Conservation (phyloP, 208 protist species). For the Leishmania lainsoni region DNA sequence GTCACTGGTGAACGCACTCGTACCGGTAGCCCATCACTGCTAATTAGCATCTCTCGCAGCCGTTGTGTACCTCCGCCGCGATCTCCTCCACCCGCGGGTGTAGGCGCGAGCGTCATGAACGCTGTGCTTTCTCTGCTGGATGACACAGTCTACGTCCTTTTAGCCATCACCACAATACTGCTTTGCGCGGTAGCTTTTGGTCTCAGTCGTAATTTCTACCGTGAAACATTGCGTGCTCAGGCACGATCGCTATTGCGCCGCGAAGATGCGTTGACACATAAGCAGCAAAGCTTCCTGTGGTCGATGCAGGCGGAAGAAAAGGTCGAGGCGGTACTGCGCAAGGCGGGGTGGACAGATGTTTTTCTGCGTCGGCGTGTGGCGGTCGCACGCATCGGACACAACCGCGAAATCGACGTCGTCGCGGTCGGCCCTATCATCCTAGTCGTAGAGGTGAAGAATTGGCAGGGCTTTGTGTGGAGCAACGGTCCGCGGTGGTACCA, state of each 20-base stretch:
- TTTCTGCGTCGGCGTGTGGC: slow-evolving; percentile 81
- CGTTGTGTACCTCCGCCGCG: neutral
- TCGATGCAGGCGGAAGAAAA: slow-evolving; percentile 80
- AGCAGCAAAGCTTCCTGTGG: slow-evolving; percentile 41
- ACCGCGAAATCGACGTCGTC: slow-evolving; percentile 90
- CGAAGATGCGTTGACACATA: slow-evolving; percentile 32
- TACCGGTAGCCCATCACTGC: neutral
- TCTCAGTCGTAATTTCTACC: slow-evolving; percentile 57
- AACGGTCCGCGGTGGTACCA: slow-evolving; percentile 88
- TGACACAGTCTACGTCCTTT: slow-evolving; percentile 43
- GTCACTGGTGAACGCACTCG: neutral
- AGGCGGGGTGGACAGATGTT: slow-evolving; percentile 76
- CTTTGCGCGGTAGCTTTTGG: slow-evolving; percentile 45
- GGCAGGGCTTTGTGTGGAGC: slow-evolving; percentile 89
- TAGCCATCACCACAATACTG: slow-evolving; percentile 39
- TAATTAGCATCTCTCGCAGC: neutral
- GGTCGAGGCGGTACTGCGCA: slow-evolving; percentile 64
- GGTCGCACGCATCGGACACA: slow-evolving; percentile 76
- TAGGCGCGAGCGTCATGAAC: slow-evolving; percentile 1
- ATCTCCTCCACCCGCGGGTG: neutral
- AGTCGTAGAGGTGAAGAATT: slow-evolving; percentile 91
- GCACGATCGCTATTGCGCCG: slow-evolving; percentile 49
- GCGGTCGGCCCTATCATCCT: slow-evolving; percentile 79
- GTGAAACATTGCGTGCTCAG: slow-evolving; percentile 41
- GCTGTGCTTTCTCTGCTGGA: slow-evolving; percentile 24